Evolutionary conservation across 2,329 filamentous ascomycete genomes (phyloP).

Genomic region (Aspergillus sp.): DNA sequence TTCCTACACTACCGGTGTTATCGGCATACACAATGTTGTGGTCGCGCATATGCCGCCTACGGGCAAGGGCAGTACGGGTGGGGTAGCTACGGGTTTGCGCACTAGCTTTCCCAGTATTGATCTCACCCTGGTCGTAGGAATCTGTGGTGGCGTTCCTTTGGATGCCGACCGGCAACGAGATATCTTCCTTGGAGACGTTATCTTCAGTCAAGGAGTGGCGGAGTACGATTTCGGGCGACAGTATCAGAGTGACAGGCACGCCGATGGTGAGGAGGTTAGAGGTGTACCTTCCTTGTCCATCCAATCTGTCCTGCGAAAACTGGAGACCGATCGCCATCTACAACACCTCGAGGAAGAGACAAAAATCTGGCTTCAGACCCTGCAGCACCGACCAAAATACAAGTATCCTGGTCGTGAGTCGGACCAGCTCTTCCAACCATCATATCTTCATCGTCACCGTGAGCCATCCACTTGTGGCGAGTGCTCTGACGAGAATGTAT

Average conservation of each 20-base stretch:
- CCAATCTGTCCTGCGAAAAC: background rate
- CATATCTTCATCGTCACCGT: background rate
- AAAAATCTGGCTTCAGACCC: background rate
- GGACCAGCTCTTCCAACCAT: background rate
- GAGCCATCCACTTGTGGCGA: background rate
- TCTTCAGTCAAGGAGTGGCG: constrained; percentile 30
- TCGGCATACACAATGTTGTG: constrained; percentile 9
- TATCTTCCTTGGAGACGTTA: constrained; percentile 7
- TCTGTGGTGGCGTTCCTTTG: constrained; percentile 7
- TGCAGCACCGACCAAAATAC: background rate
- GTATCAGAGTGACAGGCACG: constrained; percentile 13
- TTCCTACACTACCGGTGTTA: background rate
- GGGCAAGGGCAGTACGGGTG: constrained; percentile 1
- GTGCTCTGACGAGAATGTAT: constrained; percentile 14
- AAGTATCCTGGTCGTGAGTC: background rate
- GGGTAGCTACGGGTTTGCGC: background rate
- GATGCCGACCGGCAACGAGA: background rate
- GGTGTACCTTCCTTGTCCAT: background rate
- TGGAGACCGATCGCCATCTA: background rate
- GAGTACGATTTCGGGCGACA: constrained; percentile 33
- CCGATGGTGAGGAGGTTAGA: background rate
- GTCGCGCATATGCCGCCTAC: background rate
- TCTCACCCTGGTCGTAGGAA: constrained; percentile 6
- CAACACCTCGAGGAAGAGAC: background rate
- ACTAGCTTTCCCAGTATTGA: constrained; percentile 6